Base-by-base conservation (phyloP, 2,329 filamentous ascomycete species). In the Apiospora malaysiana region DNA sequence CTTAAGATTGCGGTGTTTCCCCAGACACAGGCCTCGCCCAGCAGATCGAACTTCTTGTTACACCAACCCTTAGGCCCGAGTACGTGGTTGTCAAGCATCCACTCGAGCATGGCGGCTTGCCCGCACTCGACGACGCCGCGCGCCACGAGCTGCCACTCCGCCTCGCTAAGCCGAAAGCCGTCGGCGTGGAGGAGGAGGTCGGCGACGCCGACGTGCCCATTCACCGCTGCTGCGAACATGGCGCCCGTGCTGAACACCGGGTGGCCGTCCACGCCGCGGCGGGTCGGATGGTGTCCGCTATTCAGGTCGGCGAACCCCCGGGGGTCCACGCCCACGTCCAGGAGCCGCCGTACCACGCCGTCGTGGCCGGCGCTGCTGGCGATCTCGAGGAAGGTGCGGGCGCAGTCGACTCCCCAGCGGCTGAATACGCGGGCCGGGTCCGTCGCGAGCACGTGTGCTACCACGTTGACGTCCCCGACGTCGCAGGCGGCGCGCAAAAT, bases 21-120 rank as follows among this genome's bases (percentile, higher is more conserved):
- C 63, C 63, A 45, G 9, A 66, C 63, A 12, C 37, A 66, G 23
- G 63, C 63, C 63, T 66, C 37, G 37, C 63, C 63, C 37, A 66
- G 10, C 9, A 66, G 10, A 4, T 66, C 37, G 12, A 43, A 66
- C n/a, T 9, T 1, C n/a, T 56, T 25, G 49, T 2, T 6, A n/a
- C 4, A 2, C 4, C n/a, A 10, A 4, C 10, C 47, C 5, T 45
- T 18, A n/a, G n/a, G 4, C 3, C n/a, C n/a, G 25, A 18, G 25
- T 25, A 32, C 14, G 7, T 32, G 6, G 14, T 21, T 14, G 14
- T 4, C 12, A 2, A 56, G 49, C 5, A 56, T 56, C 49, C 49
- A 56, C 12, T 21, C 49, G 2, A 56, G 7, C 2, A 56, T 32
- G 49, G 16, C 49, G 8, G 25, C 49, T 21, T 56, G 49, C 4